Percentiles rank a stretch among this genome's conserved stretches.
Conservation (phyloP, 2,329 filamentous ascomycete genomes). For the Alternaria sp. region DNA sequence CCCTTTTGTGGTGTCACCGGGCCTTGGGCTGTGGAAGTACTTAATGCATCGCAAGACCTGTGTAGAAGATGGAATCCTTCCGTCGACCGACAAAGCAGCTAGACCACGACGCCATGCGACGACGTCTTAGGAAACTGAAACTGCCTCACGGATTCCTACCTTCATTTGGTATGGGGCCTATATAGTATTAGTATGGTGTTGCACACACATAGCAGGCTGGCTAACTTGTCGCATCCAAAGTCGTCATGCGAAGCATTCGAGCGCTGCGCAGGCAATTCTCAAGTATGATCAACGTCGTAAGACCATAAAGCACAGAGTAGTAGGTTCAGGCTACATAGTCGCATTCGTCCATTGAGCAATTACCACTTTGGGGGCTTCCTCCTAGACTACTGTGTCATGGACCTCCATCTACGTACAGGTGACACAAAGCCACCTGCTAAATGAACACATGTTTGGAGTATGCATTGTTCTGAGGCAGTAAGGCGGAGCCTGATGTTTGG, state of each 20-base stretch:
- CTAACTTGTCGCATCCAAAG: background rate
- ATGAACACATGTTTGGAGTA: background rate
- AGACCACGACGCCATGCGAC: background rate
- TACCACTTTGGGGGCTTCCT: background rate
- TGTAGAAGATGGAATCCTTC: background rate
- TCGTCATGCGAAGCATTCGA: background rate
- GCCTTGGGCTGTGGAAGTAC: background rate
- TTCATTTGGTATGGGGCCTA: background rate
- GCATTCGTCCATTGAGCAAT: background rate
- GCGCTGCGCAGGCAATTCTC: background rate
- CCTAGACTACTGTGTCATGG: background rate
- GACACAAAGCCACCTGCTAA: background rate
- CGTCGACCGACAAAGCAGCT: background rate
- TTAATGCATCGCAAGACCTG: background rate
- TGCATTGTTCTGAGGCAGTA: constrained; percentile 6
- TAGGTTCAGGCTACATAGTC: background rate
- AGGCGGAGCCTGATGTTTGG: constrained; percentile 5
- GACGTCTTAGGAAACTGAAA: constrained; percentile 4
- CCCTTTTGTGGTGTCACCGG: background rate
- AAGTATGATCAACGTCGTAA: background rate
- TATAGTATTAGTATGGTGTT: background rate
- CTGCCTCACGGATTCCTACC: background rate
- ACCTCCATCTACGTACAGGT: background rate
- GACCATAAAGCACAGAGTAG: background rate
- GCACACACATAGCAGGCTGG: background rate